Base-by-base conservation (phyloP, 306 rosid genomes). In the Datisca glomerata region DNA sequence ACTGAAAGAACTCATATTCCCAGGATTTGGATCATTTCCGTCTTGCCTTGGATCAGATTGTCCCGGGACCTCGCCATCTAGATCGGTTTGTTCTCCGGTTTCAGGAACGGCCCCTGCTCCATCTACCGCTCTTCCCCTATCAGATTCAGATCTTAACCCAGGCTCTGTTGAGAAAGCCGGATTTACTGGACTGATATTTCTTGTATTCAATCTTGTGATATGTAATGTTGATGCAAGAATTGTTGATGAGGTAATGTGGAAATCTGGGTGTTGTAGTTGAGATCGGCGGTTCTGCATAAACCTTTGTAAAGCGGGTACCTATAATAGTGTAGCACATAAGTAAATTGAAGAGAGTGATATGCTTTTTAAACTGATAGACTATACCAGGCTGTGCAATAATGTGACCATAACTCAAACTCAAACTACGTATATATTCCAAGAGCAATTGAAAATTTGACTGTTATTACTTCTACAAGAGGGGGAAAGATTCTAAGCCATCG, bases 221-320 rank as follows among this genome's bases (percentile, higher is more conserved):
- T 91, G 98, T n/a, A 91, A 60, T 11, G 98, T 91, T 20, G 98
- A 91, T 21, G 96, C 94, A 40, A 91, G 93, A 70, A 91, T 66
- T 1, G 98, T 84, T 6, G 98, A 89, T 32, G 98, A 89, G 53
- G 98, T 84, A 52, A 91, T 84, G 56, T 84, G 98, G 61, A 91
- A 91, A 54, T 91, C 98, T 4, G 94, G 94, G 55, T 79, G 94
- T 39, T 87, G 97, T 25, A 77, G 75, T 52, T 84, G 93, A 41
- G 92, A 78, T 62, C 96, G 75, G 28, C 86, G 74, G 67, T 78
- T 78, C 60, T 75, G 98, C 78, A 84, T 78, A 55, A 84, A 91
- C 75, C 98, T 70, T 55, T 84, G 98, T 37, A 91, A 58, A 44
- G 98, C 94, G 12, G 98, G 98, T 53, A 91, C 92, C 98, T 91